Base-by-base conservation (phyloP, 1,139 yeast species). In the Yamadazyma trypodendri region DNA sequence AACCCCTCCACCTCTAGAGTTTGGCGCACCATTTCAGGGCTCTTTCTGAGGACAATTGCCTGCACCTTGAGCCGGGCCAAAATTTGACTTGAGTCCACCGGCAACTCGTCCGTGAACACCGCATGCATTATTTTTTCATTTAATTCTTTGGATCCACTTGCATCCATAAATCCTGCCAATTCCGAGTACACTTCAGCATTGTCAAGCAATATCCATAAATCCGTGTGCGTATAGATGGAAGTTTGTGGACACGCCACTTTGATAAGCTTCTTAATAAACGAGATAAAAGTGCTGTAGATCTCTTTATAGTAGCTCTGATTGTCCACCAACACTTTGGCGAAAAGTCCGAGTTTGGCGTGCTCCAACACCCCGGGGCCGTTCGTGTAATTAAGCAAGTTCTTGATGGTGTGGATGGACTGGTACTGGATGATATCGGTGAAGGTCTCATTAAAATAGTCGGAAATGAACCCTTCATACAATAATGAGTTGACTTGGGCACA, bases 231-330 rank as follows among this genome's bases (percentile, higher is more conserved):
- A 33, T 28, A 56, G 28, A 43, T 49, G 30, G 35, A 27, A 1
- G 9, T 17, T 6, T 35, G 38, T 7, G 44, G 37, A 24, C 41
- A 45, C 9, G 37, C 44, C 12, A 45, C 39, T 24, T 46, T 45
- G 9, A 65, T 48, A 8, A 68, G 44, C 44, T 65, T 68, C 31
- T 52, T 49, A n/a, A 65, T 35, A 39, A 68, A 70, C 39, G 57
- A 59, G 22, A 54, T 35, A 49, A 51, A 63, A 9, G 62, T 46
- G 6, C 34, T 39, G 20, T 51, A 50, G 2, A 70, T 56, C 38
- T 70, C 74, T 24, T 54, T 56, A 45, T 71, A 69, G 49, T 67
- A 70, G 25, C 50, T 46, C 34, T 53, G 54, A 43, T 70, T 69
- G 43, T 69, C 74, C 6, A 60, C 46, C 6, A 67, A 49, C 4